Base-by-base conservation (phyloP, 352 stramenopile species). In the Globisporangium okanoganense region DNA sequence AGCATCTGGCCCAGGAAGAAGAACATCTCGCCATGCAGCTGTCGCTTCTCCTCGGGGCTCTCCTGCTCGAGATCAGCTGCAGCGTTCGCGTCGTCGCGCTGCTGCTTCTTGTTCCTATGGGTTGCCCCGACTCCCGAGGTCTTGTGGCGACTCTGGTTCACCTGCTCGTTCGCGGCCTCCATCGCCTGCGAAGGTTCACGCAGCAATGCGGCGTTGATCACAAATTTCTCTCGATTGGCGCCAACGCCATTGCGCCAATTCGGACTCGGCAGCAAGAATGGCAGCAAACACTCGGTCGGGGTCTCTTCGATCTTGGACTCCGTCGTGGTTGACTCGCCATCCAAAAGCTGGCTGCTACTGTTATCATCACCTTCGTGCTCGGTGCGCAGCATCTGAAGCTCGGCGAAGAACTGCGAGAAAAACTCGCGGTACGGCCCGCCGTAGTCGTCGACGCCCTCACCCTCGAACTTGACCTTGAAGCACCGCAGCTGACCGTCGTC, bases 391-490 rank as follows among this genome's bases (percentile, higher is more conserved):
- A 83, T 82, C 51, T 89, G 75, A 9, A 89, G 55, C 38, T 87
- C 79, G 10, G 75, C 73, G 25, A 91, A 93, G 38, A 95, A 85
- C 58, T 97, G 88, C 0, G 86, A 88, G 45, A 97, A 97, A 56
- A 98, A 95, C 61, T 97, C 94, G 29, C 94, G 82, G 67, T 98
- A 98, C 12, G 93, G 90, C 0, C 94, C 94, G 2, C 94, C 94
- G 49, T 98, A 97, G 72, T 98, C 94, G 65, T 98, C 90, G 1
- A 97, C 92, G 7, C 92, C 93, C 71, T 98, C 94, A 22, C 94
- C 94, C 65, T 97, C 90, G 53, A 98, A 98, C 63, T 97, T 96
- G 18, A 98, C 90, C 53, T 97, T 97, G 75, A 98, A 98, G 24
- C 71, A 88, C 16, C 90, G 76, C n/a, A 88, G 58, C 55, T 97